Conservation (phyloP, 139 green algal genomes). For the Picochlorum sp. region DNA sequence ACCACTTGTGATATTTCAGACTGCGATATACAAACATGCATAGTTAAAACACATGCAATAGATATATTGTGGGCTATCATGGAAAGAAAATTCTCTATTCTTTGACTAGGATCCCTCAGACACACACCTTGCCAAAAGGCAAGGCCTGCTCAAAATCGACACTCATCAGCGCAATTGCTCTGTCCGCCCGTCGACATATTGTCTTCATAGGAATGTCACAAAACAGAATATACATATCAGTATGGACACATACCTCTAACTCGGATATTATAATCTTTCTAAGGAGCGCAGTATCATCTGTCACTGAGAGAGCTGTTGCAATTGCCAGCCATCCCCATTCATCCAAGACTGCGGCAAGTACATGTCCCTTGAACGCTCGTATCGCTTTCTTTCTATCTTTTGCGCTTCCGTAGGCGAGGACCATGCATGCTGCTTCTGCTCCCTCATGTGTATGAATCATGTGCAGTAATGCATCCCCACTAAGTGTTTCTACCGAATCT, state of each 20-base stretch:
- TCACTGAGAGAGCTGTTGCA: constrained; percentile 48
- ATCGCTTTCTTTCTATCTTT: constrained; percentile 72
- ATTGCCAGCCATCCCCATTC: constrained; percentile 73
- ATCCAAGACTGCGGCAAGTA: constrained; percentile 56
- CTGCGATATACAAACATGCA: constrained; percentile 32
- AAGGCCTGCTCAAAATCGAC: constrained; percentile 39
- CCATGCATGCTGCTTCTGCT: constrained; percentile 52
- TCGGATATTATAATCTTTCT: constrained; percentile 62
- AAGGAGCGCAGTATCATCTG: constrained; percentile 79
- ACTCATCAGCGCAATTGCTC: constrained; percentile 53
- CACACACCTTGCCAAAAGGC: constrained; percentile 23
- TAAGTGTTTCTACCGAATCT: constrained; percentile 66
- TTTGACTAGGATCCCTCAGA: constrained; percentile 29
- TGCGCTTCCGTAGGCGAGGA: constrained; percentile 60
- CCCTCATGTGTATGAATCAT: constrained; percentile 87
- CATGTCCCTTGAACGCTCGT: constrained; percentile 37
- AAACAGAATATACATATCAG: neutral
- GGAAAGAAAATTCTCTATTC: neutral
- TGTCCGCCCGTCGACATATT: constrained; percentile 69
- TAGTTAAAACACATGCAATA: neutral
- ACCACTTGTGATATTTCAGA: constrained; percentile 39
- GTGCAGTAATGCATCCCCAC: constrained; percentile 58
- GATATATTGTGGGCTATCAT: neutral
- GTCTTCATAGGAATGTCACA: constrained; percentile 45
- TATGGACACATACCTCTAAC: constrained; percentile 36